These are phyloP conservation scores for Cyberlindnera euphorbiiphila DNA, from an alignment of 805 yeast species.

Conservation along the genomic window DNA sequence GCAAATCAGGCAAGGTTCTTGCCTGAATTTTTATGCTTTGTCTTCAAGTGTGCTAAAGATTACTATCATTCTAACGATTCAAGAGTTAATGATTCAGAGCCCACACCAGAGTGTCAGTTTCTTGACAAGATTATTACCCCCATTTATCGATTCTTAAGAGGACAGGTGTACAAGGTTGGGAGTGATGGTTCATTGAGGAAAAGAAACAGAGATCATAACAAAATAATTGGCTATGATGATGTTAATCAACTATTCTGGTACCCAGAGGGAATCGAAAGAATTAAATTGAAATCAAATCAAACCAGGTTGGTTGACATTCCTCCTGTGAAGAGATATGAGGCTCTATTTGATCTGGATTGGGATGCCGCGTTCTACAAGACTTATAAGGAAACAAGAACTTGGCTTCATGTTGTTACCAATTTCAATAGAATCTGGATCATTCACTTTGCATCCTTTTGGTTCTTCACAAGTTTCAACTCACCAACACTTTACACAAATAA, in stretches of 20 bases:
- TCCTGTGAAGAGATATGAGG: constrained; percentile 48
- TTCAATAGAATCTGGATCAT: constrained; percentile 79
- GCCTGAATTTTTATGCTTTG: constrained; percentile 85
- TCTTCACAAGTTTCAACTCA: constrained; percentile 66
- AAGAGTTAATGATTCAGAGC: constrained; percentile 25
- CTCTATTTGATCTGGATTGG: constrained; percentile 61
- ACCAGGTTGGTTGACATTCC: constrained; percentile 48
- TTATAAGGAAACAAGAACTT: constrained; percentile 65
- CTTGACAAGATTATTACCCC: constrained; percentile 73
- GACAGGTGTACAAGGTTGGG: constrained; percentile 50
- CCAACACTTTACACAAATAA: constrained; percentile 63
- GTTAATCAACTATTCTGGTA: constrained; percentile 88
- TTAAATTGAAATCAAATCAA: constrained; percentile 40
- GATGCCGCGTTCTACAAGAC: constrained; percentile 65
- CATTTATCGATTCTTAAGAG: constrained; percentile 54
- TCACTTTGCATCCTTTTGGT: constrained; percentile 76
- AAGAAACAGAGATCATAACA: constrained; percentile 59
- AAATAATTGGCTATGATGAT: constrained; percentile 83
- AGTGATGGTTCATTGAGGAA: constrained; percentile 39
- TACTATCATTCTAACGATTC: constrained; percentile 44
- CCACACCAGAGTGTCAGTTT: constrained; percentile 37
- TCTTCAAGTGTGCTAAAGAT: constrained; percentile 77
- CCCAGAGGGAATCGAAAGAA: constrained; percentile 60
- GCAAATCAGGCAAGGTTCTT: constrained; percentile 80
- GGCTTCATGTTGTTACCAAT: constrained; percentile 72